Conservation (phyloP, 2,329 filamentous ascomycete species). For the Myriosclerotinia duriaeana region DNA sequence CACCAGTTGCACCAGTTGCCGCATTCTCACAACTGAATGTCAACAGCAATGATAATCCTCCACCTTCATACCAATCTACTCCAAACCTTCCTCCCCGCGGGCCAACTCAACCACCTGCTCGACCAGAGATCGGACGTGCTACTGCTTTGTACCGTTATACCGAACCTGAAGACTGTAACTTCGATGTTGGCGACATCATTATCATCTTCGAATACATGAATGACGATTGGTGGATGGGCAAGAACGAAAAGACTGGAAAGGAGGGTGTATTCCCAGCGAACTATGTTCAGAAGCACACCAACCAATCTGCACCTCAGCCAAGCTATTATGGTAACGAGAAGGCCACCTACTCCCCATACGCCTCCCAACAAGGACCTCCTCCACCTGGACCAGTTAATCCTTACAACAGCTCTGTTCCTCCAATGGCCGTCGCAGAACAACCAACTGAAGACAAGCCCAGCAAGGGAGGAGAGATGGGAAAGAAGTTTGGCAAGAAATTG, state of each 20-base stretch:
- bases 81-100: conserved; percentile 30
- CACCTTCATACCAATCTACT: conserved; percentile 40
- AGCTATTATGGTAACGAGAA: conserved; percentile 33
- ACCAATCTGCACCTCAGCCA: conserved; percentile 34
- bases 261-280: conserved; percentile 95
- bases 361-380: conserved; percentile 33
- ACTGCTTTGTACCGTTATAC: conserved; percentile 82
- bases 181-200: conserved; percentile 78
- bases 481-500: conserved; percentile 96
- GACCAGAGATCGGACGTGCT: conserved; percentile 66
- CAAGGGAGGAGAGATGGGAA: conserved; percentile 65
- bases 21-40: conserved; percentile 32
- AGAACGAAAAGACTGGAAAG: conserved; percentile 75
- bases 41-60: conserved; percentile 29
- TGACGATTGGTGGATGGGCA: conserved; percentile 93
- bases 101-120: conserved; percentile 40
- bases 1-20: conserved; percentile 30
- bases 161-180: conserved; percentile 74
- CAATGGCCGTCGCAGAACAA: conserved; percentile 67
- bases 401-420: conserved; percentile 70
- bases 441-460: conserved; percentile 45
- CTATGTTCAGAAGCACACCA: conserved; percentile 71
- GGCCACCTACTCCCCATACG: conserved; percentile 22
- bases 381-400: conserved; percentile 56
- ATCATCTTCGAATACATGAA: conserved; percentile 91